Evolutionary conservation across 2,329 filamentous ascomycete species (phyloP).

Genomic region (Penicillium expansum): DNA sequence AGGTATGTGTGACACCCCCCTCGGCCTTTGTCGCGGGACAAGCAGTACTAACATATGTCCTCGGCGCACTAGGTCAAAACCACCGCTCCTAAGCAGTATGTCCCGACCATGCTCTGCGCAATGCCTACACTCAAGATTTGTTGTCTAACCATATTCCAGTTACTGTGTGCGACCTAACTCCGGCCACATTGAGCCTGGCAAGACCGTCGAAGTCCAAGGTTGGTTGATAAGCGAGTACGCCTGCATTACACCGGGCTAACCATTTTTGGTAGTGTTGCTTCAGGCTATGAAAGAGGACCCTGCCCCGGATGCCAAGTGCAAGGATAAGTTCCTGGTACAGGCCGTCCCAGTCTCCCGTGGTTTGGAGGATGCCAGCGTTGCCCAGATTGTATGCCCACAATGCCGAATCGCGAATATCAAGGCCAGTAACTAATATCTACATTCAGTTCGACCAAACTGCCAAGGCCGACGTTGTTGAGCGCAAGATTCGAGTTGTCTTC

Average conservation of each 20-base stretch:
- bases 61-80: slow-evolving; percentile 77
- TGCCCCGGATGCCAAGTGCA: slow-evolving; percentile 79
- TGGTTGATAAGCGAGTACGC: slow-evolving; percentile 24
- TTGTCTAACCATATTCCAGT: slow-evolving; percentile 51
- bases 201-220: slow-evolving; percentile 92
- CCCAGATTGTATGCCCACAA: slow-evolving; percentile 66
- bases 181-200: slow-evolving; percentile 86
- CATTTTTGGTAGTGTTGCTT: slow-evolving; percentile 67
- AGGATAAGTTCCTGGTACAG: slow-evolving; percentile 97
- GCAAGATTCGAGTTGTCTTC: slow-evolving; percentile 92
- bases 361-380: slow-evolving; percentile 77
- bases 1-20: slow-evolving; percentile 46
- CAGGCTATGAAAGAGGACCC: slow-evolving; percentile 98
- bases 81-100: slow-evolving; percentile 96
- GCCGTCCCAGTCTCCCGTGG: slow-evolving; percentile 79
- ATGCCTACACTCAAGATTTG: neutral
- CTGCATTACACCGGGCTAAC: slow-evolving; percentile 22
- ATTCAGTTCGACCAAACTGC: slow-evolving; percentile 70
- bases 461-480: slow-evolving; percentile 79
- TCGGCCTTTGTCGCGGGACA: slow-evolving; percentile 12
- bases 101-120: slow-evolving; percentile 26
- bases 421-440: slow-evolving; percentile 16
- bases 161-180: slow-evolving; percentile 98
- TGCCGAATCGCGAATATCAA: slow-evolving; percentile 5
- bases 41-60: slow-evolving; percentile 26